Evolutionary conservation across 116 monocot species (phyloP).

Genomic region (Papilionanthe hybrid): DNA sequence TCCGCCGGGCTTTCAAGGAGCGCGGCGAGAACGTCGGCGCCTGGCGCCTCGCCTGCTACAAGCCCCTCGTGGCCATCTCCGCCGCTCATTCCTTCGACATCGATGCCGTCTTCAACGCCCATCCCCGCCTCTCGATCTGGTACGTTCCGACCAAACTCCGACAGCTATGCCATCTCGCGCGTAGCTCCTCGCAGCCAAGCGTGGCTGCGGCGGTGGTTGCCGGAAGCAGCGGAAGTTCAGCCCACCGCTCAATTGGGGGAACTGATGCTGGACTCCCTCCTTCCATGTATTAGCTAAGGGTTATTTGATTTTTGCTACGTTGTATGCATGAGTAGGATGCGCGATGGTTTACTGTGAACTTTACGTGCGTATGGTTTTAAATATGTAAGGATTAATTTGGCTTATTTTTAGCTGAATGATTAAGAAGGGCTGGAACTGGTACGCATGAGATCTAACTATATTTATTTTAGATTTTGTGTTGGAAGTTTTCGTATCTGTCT

Average conservation of each 20-base stretch:
- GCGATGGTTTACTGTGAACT: too few relatives aligned
- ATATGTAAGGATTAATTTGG: too few relatives aligned
- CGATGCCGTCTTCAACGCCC: conserved; percentile 81
- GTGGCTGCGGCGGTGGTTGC: not conserved
- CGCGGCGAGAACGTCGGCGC: conserved; percentile 93
- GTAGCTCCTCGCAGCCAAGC: conserved; percentile 17
- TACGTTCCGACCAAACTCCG: conserved; percentile 96
- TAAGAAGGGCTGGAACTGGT: too few relatives aligned
- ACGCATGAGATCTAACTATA: too few relatives aligned
- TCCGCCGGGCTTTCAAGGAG: conserved; percentile 75
- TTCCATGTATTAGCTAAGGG: not conserved
- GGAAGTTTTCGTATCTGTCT: too few relatives aligned
- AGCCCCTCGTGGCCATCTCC: conserved; percentile 77
- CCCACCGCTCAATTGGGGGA: not conserved
- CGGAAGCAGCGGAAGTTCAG: too few relatives aligned
- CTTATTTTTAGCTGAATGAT: too few relatives aligned
- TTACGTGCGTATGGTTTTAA: too few relatives aligned
- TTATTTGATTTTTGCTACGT: not conserved
- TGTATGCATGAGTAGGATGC: too few relatives aligned
- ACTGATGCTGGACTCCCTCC: not conserved
- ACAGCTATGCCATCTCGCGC: conserved; percentile 82
- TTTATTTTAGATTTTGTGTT: too few relatives aligned
- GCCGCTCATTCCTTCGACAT: conserved; percentile 79
- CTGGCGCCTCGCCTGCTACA: conserved; percentile 94
- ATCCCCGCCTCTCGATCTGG: conserved; percentile 84